Evolutionary conservation across 352 stramenopile species (phyloP), one percentile per base, ranked within the genome.

Genomic region (Thraustochytrium striatum): DNA sequence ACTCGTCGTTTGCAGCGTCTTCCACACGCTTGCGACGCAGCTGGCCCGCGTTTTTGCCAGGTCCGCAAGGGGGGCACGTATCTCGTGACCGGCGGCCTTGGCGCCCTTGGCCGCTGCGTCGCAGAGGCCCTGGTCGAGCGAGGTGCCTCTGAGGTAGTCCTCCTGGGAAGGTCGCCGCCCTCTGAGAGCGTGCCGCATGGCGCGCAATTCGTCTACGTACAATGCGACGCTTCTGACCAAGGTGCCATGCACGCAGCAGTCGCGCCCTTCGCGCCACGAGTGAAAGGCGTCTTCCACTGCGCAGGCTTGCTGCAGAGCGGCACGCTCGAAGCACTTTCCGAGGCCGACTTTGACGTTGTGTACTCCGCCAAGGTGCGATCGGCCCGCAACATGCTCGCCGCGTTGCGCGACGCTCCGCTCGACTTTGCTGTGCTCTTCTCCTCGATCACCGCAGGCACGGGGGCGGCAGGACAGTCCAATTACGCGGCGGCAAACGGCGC

Each of bases 391-490:
- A 19, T 70, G 7, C 1, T 75, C 5, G 2, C 57, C 50, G 2
- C 32, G 0, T 19, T 73, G 1, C 39, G 53, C 38, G 57, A 38
- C 13, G n/a, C n/a, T n/a, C 43, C 61, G 5, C 0, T 78, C n/a
- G 50, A 44, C 39, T 47, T 82, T 57, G 43, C 69, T 8, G 11
- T 69, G 11, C 50, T 53, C 36, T 82, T 41, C 53, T 82, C 75
- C 3, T 79, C 61, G 7, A 35, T 79, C 2, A 79, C 75, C 9
- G 28, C 75, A 1, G 32, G 55, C 8, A 9, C 70, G 1, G 75
- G 75, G 2, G 70, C 52, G 41, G 61, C 75, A 21, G 75, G 61
- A 5, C 75, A 82, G 38, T 57, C 75, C 19, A 73, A 82, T 43
- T 82, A 82, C 57, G 75, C 44, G 41, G 61, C 61, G 1, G 62